A percentile compares a stretch with the other conserved stretches of the same genome.
Conservation (phyloP, 257 asterid genomes). For the Nicotiana knightiana region DNA sequence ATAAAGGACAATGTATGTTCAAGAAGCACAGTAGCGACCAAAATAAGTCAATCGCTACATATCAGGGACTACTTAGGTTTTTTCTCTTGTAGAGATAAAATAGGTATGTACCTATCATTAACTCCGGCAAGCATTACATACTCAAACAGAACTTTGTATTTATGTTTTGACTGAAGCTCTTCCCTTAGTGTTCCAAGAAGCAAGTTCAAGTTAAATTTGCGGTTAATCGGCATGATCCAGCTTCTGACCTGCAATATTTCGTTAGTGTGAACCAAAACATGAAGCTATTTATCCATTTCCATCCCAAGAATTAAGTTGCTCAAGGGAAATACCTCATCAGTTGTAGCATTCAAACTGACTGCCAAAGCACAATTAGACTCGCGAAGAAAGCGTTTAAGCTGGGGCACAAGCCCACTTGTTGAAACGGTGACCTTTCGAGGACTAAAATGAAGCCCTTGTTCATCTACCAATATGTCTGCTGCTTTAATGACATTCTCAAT, state of each 20-base stretch:
- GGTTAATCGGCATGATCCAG: slow-evolving; percentile 99
- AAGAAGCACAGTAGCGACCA: background rate
- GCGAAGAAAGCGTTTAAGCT: slow-evolving; percentile 67
- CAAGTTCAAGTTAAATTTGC: slow-evolving; percentile 75
- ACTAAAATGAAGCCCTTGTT: slow-evolving; percentile 95
- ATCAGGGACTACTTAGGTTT: too few relatives aligned
- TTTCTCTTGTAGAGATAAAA: background rate
- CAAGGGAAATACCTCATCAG: slow-evolving; percentile 65
- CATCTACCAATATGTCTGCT: slow-evolving; percentile 83
- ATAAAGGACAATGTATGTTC: background rate
- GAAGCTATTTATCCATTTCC: background rate
- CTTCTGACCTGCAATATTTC: slow-evolving; percentile 65
- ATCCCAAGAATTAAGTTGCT: background rate
- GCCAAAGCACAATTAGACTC: slow-evolving; percentile 91
- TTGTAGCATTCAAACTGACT: slow-evolving; percentile 96
- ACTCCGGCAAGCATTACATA: slow-evolving; percentile 98
- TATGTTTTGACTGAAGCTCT: slow-evolving; percentile 56
- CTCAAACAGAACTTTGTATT: slow-evolving; percentile 88
- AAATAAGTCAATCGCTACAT: background rate
- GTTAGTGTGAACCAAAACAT: background rate
- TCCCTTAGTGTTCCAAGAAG: slow-evolving; percentile 89
- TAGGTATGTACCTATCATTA: slow-evolving; percentile 65
- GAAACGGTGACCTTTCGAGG: slow-evolving; percentile 95
- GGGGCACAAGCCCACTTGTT: slow-evolving; percentile 95
- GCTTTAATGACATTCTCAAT: slow-evolving; percentile 83